phyloP scores from a whole-genome alignment of 345 rosid genomes.

The Eucalyptus caleyi region DNA sequence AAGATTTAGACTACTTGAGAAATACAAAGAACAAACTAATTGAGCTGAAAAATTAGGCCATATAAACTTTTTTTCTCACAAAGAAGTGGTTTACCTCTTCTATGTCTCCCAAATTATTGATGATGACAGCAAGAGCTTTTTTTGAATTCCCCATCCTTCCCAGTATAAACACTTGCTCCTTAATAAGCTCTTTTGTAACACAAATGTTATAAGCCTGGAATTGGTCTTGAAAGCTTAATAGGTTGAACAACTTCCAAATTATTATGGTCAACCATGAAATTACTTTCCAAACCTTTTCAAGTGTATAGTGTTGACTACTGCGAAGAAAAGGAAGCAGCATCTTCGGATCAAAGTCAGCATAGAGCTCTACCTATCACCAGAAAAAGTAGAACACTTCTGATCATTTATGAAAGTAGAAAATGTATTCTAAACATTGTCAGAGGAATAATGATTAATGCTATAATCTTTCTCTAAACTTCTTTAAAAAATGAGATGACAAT shows the following conservation, averaged over 20 bases:
- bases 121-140: slow-evolving; percentile 85
- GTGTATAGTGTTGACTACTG: slow-evolving; percentile 92
- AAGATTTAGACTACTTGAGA: background rate
- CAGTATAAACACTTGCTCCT: slow-evolving; percentile 92
- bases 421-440: background rate
- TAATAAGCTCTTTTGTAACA: slow-evolving; percentile 60
- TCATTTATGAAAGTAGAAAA: background rate
- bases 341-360: slow-evolving; percentile 82
- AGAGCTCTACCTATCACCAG: slow-evolving; percentile 74
- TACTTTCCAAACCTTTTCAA: slow-evolving; percentile 73
- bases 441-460: background rate
- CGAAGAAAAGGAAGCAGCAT: slow-evolving; percentile 96
- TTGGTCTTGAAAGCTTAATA: slow-evolving; percentile 8
- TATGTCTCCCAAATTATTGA: slow-evolving; percentile 84
- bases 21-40: background rate
- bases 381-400: background rate
- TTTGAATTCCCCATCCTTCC: slow-evolving; percentile 98
- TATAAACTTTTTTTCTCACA: background rate
- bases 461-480: background rate
- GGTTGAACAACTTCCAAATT: background rate
- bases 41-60: background rate
- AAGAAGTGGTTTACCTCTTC: slow-evolving; percentile 56
- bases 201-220: slow-evolving; percentile 89
- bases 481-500: background rate
- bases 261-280: background rate